Base-by-base conservation (phyloP, 2,329 filamentous ascomycete genomes). In the Leptographium lundbergii region DNA sequence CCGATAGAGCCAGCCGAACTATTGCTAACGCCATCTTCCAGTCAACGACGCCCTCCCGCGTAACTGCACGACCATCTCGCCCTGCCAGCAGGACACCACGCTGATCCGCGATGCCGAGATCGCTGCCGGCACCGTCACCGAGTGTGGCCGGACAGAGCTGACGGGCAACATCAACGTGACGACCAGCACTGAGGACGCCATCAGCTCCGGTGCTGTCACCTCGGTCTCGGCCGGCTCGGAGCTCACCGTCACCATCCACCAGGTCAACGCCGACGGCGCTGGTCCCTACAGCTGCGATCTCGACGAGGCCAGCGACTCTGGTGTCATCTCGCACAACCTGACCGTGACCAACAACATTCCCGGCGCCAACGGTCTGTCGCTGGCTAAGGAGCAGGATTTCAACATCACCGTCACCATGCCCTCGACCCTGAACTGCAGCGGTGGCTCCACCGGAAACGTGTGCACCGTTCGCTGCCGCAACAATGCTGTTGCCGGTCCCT, bases 151-250 rank as follows among this genome's bases (percentile, higher is more conserved):
- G 61, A 86, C 83, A 10, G 75, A 85, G 67, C 67, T 81, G 54
- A 66, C 72, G 58, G 84, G 84, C 53, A 81, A 79, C 72, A 86
- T 87, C 66, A 80, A 86, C 62, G 74, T 86, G 57, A 77, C 75
- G 45, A 76, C 79, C 67, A 77, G 76, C 63, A 81, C 77, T 1
- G 77, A 82, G 68, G 76, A 77, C 59, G 76, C 76, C 6, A 63
- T 82, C 2, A 69, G 74, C 6, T 74, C 73, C 5, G 63, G 65
- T 1, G 66, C 70, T 4, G 76, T 83, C 4, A 82, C 80, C 1
- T 69, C 76, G 59, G 80, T 82, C 57, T 66, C 73, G 62, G 63
- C 71, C 1, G 79, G 80, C 34, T 71, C 70, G 45, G 61, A 71
- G 47, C 47, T 82, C 34, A 72, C 68, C 7, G 73, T 80, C 48